These are phyloP conservation scores for Chamaecyparis obtusa DNA, from an alignment of 75 land plant species.

Conservation along the genomic window DNA sequence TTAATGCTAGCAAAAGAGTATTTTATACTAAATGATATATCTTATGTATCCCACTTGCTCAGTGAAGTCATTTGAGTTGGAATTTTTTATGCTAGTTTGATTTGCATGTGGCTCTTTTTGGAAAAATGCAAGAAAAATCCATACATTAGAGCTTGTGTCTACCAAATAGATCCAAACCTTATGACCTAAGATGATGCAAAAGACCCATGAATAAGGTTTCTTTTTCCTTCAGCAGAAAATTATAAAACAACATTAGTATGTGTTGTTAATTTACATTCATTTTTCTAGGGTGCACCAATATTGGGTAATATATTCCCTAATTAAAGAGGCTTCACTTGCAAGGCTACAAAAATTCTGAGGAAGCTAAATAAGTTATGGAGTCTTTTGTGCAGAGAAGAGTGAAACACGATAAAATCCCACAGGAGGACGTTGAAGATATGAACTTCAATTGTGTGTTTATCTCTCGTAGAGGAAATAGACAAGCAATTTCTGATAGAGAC, in stretches of 20 bases:
- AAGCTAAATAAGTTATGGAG: not conserved
- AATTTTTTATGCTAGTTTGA: constrained; percentile 23
- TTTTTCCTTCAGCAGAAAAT: no score
- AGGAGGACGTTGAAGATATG: no score
- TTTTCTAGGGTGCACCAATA: constrained; percentile 1
- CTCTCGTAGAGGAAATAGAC: not conserved
- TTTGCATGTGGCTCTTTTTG: constrained; percentile 32
- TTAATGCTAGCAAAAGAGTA: no score
- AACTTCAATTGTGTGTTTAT: no score
- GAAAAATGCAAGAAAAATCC: constrained; percentile 33
- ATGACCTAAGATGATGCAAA: not conserved
- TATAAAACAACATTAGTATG: no score
- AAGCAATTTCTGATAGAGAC: not conserved
- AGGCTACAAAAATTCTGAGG: constrained; percentile 3
- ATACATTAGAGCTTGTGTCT: constrained; percentile 39
- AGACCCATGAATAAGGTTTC: no score
- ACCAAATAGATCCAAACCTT: constrained; percentile 20
- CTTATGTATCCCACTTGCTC: constrained; percentile 12
- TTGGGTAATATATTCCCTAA: not conserved
- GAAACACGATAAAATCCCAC: not conserved
- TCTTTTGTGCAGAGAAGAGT: not conserved
- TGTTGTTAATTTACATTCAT: not conserved
- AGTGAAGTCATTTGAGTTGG: constrained; percentile 14
- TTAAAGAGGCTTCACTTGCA: constrained; percentile 24
- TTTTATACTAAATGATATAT: constrained; percentile 24